phyloP scores from a whole-genome alignment of 176 grass and related monocot species.

The Phyllostachys edulis region DNA sequence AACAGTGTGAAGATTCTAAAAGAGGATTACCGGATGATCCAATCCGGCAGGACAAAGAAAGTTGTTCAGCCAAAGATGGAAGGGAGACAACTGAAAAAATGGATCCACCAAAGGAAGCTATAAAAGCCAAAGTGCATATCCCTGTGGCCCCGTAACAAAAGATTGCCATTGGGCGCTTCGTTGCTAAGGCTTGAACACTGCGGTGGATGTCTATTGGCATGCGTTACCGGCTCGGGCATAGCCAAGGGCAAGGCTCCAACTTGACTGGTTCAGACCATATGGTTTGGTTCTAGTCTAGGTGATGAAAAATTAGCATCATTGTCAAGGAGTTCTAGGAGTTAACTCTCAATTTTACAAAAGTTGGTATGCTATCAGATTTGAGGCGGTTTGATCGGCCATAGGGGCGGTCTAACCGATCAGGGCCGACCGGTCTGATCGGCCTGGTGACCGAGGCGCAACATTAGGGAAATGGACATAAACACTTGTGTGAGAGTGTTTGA shows the following conservation, averaged over 20 bases:
- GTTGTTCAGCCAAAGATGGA: conserved; percentile 34
- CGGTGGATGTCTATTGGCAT: neutral
- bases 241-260: neutral
- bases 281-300: too few relatives aligned
- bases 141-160: conserved; percentile 22
- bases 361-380: too few relatives aligned
- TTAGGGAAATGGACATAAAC: too few relatives aligned
- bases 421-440: too few relatives aligned
- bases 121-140: conserved; percentile 24
- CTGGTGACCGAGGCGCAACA: too few relatives aligned
- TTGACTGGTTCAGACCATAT: neutral
- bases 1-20: conserved; percentile 40
- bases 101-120: conserved; percentile 2
- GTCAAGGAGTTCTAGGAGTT: too few relatives aligned
- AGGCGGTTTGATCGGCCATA: too few relatives aligned
- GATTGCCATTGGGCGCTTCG: conserved; percentile 41
- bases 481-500: too few relatives aligned
- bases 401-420: too few relatives aligned
- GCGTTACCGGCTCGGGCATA: conserved; percentile 1
- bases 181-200: conserved; percentile 28
- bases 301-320: too few relatives aligned
- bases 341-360: too few relatives aligned
- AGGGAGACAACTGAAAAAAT: conserved; percentile 9
- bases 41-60: conserved; percentile 24
- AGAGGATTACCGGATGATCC: conserved; percentile 17